phyloP scores from a whole-genome alignment of 495 filamentous ascomycete species.

The Trichoderma parareesei region DNA sequence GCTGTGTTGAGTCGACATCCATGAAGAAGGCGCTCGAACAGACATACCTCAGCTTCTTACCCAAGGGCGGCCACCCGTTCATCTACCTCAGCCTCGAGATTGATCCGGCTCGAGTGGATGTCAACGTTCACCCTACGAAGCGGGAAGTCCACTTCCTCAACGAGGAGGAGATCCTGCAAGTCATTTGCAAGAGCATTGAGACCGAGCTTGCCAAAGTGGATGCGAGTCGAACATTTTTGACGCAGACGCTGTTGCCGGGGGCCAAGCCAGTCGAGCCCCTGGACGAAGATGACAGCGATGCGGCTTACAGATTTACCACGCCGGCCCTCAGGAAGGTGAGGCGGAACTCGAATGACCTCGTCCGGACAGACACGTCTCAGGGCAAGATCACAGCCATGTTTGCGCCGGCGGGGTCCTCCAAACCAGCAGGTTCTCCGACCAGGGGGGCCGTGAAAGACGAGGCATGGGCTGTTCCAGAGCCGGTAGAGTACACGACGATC shows the following conservation, averaged over 20 bases:
- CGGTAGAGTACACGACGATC: constrained; percentile 56
- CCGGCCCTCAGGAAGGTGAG: constrained; percentile 34
- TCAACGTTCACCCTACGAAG: constrained; percentile 97
- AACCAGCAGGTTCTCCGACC: constrained; percentile 7
- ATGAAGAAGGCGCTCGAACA: constrained; percentile 89
- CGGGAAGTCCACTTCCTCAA: constrained; percentile 97
- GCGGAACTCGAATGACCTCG: constrained; percentile 79
- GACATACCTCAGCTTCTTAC: constrained; percentile 81
- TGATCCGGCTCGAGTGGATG: constrained; percentile 87
- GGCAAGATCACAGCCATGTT: constrained; percentile 98
- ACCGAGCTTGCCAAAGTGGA: constrained; percentile 80
- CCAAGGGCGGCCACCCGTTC: constrained; percentile 93
- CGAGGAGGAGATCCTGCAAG: constrained; percentile 92
- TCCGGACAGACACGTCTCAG: constrained; percentile 81
- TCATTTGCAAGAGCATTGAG: constrained; percentile 73
- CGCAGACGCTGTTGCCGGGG: constrained; percentile 80
- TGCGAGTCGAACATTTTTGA: constrained; percentile 88
- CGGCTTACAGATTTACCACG: background rate
- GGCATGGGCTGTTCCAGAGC: constrained; percentile 21
- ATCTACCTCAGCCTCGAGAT: constrained; percentile 89
- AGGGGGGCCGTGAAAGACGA: constrained; percentile 15
- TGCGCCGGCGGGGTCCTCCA: constrained; percentile 32
- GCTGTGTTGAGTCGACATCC: constrained; percentile 85
- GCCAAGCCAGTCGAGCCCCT: constrained; percentile 17
- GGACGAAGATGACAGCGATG: background rate